Conservation (phyloP, 257 asterid genomes). For the Salvia splendens region DNA sequence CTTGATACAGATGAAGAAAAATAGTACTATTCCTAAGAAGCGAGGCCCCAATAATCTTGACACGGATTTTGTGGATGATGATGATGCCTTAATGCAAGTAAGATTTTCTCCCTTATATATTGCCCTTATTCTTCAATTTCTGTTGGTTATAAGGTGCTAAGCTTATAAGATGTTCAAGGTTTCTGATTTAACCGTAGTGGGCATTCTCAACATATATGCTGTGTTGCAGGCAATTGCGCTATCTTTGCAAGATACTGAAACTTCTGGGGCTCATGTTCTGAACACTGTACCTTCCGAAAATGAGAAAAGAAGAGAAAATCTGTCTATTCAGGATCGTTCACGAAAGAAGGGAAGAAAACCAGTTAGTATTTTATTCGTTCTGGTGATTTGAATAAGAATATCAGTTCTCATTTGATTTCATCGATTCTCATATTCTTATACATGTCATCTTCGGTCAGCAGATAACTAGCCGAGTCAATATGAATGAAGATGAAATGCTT, state of each 20-base stretch:
- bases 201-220: slow-evolving; percentile 9
- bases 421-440: slow-evolving; percentile 19
- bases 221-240: slow-evolving; percentile 81
- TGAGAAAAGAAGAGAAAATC: slow-evolving; percentile 36
- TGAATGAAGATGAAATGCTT: slow-evolving; percentile 86
- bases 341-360: slow-evolving; percentile 66
- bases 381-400: slow-evolving; percentile 21
- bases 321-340: slow-evolving; percentile 38
- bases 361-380: slow-evolving; percentile 49
- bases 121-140: slow-evolving; percentile 5
- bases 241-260: slow-evolving; percentile 63
- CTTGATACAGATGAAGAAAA: slow-evolving; percentile 53
- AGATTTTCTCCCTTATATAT: background rate
- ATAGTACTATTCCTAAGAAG: slow-evolving; percentile 49
- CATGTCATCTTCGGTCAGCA: slow-evolving; percentile 36
- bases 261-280: slow-evolving; percentile 26
- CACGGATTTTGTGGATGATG: slow-evolving; percentile 67
- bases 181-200: slow-evolving; percentile 4
- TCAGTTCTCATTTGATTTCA: slow-evolving; percentile 24
- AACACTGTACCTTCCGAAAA: slow-evolving; percentile 29
- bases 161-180: slow-evolving; percentile 20
- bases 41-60: slow-evolving; percentile 32
- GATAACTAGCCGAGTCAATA: slow-evolving; percentile 72
- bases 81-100: slow-evolving; percentile 79
- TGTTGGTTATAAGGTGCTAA: slow-evolving; percentile 21